Evolutionary conservation across 2,329 filamentous ascomycete species (phyloP).

Genomic region (Botrytis aclada): DNA sequence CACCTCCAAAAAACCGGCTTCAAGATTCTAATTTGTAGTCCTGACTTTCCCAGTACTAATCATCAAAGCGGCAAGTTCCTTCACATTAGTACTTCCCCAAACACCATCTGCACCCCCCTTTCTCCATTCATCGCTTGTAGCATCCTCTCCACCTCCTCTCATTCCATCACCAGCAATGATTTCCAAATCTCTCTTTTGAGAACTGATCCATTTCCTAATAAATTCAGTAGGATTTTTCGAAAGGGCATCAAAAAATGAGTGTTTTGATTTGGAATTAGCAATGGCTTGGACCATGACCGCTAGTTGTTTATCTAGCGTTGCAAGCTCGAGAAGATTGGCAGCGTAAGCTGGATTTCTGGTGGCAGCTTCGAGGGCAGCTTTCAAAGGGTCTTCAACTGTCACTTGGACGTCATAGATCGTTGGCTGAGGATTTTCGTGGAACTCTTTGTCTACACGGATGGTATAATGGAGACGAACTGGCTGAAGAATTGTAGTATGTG

Average conservation of each 20-base stretch:
- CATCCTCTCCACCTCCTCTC: constrained; percentile 56
- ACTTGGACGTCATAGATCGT: constrained; percentile 92
- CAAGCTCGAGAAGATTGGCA: constrained; percentile 71
- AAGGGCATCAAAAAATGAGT: constrained; percentile 78
- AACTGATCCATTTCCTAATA: constrained; percentile 82
- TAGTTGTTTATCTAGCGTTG: constrained; percentile 77
- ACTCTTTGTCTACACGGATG: constrained; percentile 84
- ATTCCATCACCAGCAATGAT: constrained; percentile 36
- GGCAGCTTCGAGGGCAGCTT: constrained; percentile 61
- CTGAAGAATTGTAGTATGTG: constrained; percentile 74
- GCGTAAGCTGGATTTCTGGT: constrained; percentile 69
- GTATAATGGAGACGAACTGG: constrained; percentile 87
- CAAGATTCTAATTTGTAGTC: not conserved
- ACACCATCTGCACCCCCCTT: constrained; percentile 58
- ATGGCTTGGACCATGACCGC: constrained; percentile 80
- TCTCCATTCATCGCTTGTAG: constrained; percentile 66
- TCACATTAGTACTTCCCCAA: constrained; percentile 60
- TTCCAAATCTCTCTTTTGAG: constrained; percentile 63
- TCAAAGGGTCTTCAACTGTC: constrained; percentile 77
- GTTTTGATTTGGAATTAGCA: constrained; percentile 81
- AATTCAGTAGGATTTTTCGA: constrained; percentile 81
- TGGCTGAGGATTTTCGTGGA: constrained; percentile 69
- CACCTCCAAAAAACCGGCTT: not conserved
- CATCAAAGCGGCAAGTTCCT: constrained; percentile 62
- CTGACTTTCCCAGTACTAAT: constrained; percentile 35